Base-by-base conservation (phyloP, 129 eudicot species). In the Logfia minima region DNA sequence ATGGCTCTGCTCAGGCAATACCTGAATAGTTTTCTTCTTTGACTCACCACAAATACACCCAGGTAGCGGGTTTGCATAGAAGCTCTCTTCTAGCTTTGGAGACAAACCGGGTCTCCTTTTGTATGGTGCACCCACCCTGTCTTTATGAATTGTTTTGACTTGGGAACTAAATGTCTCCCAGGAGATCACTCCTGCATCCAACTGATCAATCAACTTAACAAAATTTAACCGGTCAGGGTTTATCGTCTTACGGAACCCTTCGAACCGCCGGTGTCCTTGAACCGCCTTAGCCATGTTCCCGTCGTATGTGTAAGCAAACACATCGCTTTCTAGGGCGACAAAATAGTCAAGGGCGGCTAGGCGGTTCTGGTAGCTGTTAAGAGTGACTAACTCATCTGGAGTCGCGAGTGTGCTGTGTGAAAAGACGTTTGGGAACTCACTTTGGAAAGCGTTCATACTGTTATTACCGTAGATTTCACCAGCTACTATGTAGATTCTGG, bases 201-300 rank as follows among this genome's bases (percentile, higher is more conserved):
- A 63, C 66, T 72, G 75, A 82, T 94, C 98, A 13, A 94, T 83
- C 41, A 91, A 74, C 66, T 77, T 75, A 53, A 91, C 92, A 72
- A 91, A 91, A 51, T 80, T 82, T 31, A 83, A 68, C 82, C 98
- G 82, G 81, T 94, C 96, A 1, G 98, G 98, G 80, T 82, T 89
- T 31, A 94, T 91, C 4, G 98, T 91, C 86, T 90, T 89, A 14
- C 82, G 81, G 31, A 94, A 89, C 26, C 98, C 98, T 82, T 94
- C 92, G 16, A 91, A 94, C 74, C 83, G 61, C 45, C 98, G 76
- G 64, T 94, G 98, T 0, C 98, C 98, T 56, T 91, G 96, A 26
- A 94, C 97, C 31, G 97, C 93, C 86, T 94, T 94, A 6, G 98
- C 98, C 98, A 94, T 94, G 80, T 94, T 91, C 64, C 98, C 98